A percentile compares a stretch with the other conserved stretches of the same genome.
phyloP scores from a whole-genome alignment of 2,329 filamentous ascomycete genomes.

The Exophiala alcalophila region DNA sequence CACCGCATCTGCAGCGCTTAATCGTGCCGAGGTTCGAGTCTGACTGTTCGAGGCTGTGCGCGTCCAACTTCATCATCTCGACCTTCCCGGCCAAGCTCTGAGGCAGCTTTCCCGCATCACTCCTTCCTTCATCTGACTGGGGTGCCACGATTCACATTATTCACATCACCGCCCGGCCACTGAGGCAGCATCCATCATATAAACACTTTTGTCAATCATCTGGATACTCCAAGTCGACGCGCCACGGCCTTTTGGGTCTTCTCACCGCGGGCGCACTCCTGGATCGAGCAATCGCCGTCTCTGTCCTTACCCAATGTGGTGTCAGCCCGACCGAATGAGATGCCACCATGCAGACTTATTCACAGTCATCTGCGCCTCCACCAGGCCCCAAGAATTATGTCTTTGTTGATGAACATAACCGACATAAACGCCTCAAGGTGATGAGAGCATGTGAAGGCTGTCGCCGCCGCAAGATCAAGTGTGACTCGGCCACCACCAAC shows the following conservation, averaged over 20 bases:
- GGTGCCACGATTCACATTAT: too few relatives aligned
- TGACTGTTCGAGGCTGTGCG: neutral
- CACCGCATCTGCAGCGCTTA: too few relatives aligned
- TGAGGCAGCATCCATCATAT: too few relatives aligned
- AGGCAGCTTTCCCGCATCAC: too few relatives aligned
- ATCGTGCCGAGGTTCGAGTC: neutral
- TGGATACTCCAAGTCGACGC: neutral
- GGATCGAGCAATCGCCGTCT: slow-evolving; percentile 19
- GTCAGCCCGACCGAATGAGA: slow-evolving; percentile 22
- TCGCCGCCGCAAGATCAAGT: slow-evolving; percentile 93
- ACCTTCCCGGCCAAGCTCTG: too few relatives aligned
- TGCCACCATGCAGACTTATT: slow-evolving; percentile 30
- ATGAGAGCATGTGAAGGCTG: slow-evolving; percentile 98
- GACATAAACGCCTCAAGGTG: slow-evolving; percentile 94
- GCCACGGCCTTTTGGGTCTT: slow-evolving; percentile 5
- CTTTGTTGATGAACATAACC: slow-evolving; percentile 97
- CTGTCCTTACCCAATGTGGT: slow-evolving; percentile 28
- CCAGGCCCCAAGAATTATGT: slow-evolving; percentile 69
- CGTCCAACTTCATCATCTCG: slow-evolving; percentile 1
- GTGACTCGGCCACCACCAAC: slow-evolving; percentile 94
- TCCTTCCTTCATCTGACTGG: too few relatives aligned
- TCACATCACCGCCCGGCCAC: too few relatives aligned
- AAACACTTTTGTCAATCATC: slow-evolving; percentile 7
- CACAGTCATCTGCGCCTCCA: slow-evolving; percentile 20
- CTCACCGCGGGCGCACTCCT: slow-evolving; percentile 16